Percentiles rank a stretch among this genome's conserved stretches.
phyloP scores from a whole-genome alignment of 495 filamentous ascomycete species.

The Penicillium robsamsonii region DNA sequence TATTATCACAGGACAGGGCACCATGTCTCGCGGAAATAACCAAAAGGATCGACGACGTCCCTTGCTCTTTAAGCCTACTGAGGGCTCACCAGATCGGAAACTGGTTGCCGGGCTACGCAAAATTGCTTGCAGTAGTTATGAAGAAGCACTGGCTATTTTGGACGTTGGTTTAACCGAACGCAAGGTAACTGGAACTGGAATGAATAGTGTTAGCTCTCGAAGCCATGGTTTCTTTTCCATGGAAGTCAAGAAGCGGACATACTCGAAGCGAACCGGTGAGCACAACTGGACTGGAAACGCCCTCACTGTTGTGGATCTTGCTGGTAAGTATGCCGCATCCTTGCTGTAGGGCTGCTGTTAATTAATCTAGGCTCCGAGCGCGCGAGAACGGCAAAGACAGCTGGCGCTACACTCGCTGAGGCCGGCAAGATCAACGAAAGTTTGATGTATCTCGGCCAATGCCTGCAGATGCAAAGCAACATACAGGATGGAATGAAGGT shows the following conservation, averaged over 20 bases:
- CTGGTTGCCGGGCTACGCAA: constrained; percentile 90
- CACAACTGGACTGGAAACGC: constrained; percentile 74
- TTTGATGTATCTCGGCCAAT: constrained; percentile 97
- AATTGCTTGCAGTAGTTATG: constrained; percentile 78
- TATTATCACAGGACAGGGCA: constrained; percentile 39
- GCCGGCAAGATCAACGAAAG: constrained; percentile 98
- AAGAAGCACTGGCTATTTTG: constrained; percentile 85
- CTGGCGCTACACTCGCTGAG: constrained; percentile 86
- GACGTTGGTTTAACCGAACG: constrained; percentile 87
- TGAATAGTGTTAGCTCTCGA: constrained; percentile 82
- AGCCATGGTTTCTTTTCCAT: constrained; percentile 97
- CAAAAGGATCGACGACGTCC: constrained; percentile 73
- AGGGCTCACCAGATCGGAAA: constrained; percentile 79
- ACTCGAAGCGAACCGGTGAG: constrained; percentile 47
- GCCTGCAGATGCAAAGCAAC: constrained; percentile 91
- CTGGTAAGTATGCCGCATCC: constrained; percentile 51
- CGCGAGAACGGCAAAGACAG: constrained; percentile 88
- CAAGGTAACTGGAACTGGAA: constrained; percentile 83
- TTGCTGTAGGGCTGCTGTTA: constrained; percentile 7
- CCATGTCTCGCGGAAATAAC: constrained; percentile 39
- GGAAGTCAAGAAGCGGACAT: constrained; percentile 81
- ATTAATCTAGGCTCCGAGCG: constrained; percentile 69
- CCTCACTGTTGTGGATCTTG: constrained; percentile 88
- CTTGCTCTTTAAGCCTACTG: constrained; percentile 84
- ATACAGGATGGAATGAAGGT: constrained; percentile 72